phyloP scores from a whole-genome alignment of 352 stramenopile species.

The Nothophytophthora sp. region DNA sequence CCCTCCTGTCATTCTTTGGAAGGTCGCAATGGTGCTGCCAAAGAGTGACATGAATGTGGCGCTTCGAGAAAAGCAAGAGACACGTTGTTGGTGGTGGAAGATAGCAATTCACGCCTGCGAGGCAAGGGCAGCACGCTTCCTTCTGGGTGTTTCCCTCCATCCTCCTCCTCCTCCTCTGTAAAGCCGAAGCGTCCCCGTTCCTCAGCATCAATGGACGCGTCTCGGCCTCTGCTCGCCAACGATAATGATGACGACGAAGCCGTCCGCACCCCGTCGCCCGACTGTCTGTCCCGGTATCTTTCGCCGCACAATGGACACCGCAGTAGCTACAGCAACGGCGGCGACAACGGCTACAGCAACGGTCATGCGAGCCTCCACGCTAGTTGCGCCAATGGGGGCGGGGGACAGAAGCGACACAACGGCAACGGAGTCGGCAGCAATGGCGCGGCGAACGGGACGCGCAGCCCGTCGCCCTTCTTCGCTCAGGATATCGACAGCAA shows the following conservation, averaged over 20 bases:
- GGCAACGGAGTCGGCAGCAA: not conserved
- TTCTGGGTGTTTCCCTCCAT: too few species aligned
- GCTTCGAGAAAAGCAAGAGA: too few species aligned
- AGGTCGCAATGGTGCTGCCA: too few species aligned
- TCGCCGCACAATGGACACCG: constrained; percentile 9
- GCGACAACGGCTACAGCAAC: constrained; percentile 11
- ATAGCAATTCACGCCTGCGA: too few species aligned
- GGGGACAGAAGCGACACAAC: not conserved
- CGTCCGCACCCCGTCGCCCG: constrained; percentile 8
- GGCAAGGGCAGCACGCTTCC: too few species aligned
- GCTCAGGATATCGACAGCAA: too few species aligned
- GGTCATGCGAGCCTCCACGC: constrained; percentile 10
- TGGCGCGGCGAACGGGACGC: constrained; percentile 3
- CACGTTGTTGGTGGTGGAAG: too few species aligned
- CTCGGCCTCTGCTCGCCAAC: constrained; percentile 44
- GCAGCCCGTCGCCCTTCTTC: constrained; percentile 12
- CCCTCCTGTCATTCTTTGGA: too few species aligned
- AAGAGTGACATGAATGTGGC: too few species aligned
- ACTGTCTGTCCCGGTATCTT: constrained; percentile 26
- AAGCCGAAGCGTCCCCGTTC: not conserved
- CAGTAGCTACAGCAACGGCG: not conserved
- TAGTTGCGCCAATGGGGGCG: too few species aligned
- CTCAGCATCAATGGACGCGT: constrained; percentile 39
- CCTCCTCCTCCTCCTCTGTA: too few species aligned
- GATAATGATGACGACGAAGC: constrained; percentile 32